Evolutionary conservation across 169 alveolate genomes (phyloP), one percentile per base, ranked within the genome.

Genomic region (Cyclospora cayetanensis): DNA sequence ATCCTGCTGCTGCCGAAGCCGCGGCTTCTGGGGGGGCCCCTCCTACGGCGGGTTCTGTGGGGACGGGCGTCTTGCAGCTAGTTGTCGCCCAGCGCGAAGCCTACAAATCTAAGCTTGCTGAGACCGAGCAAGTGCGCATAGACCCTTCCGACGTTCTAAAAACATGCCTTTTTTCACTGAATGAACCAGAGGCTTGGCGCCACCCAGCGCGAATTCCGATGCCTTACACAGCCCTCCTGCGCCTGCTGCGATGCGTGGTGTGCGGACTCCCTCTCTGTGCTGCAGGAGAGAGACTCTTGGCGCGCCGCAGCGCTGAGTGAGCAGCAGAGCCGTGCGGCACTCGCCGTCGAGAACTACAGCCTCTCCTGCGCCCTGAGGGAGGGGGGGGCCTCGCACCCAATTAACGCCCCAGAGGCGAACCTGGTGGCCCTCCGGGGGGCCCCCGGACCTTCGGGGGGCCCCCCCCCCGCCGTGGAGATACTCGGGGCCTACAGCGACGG

Each of bases 251-350:
- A n/a, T n/a, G n/a, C n/a, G n/a, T n/a, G n/a, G n/a, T n/a, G n/a
- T n/a, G n/a, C n/a, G n/a, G n/a, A n/a, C n/a, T n/a, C n/a, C n/a
- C 20, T 46, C 25, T 15, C 0, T 46, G 72, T 1, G n/a, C 31
- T 60, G 72, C 72, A 60, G 72, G 72, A 60, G 72, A 60, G 72
- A n/a, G 72, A 60, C 72, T 20, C 15, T n/a, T 60, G 72, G 72
- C 72, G 72, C 35, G 15, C 72, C 11, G 31, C n/a, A 12, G 72
- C 72, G 18, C 35, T 60, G 34, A 31, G 11, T 12, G 72, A 60
- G 72, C 18, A 60, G 27, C 34, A 60, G 35, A 12, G 72, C 11
- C 72, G 72, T n/a, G 72, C 15, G 72, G n/a, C 72, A 0, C 72
- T 60, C n/a, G 72, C 72, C 15, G 72, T n/a, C 15, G 72, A 60